Base-by-base conservation (phyloP, 495 filamentous ascomycete species). In the Aspergillus wentii region DNA sequence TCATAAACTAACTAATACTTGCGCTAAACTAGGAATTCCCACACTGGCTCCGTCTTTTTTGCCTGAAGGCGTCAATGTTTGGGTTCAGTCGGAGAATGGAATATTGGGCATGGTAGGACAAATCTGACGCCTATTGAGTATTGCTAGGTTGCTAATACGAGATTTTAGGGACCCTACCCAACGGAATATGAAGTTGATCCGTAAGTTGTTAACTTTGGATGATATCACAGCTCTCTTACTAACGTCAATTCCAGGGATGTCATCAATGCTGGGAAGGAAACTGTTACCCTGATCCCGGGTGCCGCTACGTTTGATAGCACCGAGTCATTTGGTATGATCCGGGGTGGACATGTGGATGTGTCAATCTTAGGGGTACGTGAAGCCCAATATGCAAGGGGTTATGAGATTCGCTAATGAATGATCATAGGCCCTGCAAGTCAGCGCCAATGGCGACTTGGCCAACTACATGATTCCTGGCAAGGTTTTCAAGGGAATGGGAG, bases 241-340 rank as follows among this genome's bases (percentile, higher is more conserved):
- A 44, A 43, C 30, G 21, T 23, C 22, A 8, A 13, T 7, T 27
- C 0, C 33, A 69, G 66, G 1, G 89, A 95, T 57, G 78, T 95
- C 28, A 90, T 95, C 69, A 95, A 95, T 44, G 89, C 89, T 15
- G 89, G 89, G 11, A 95, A 95, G 58, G 88, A 95, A 57, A 95
- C 88, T 1, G 88, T 95, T 1, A 95, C 89, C 0, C 69, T 95
- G 4, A 71, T 83, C 14, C 78, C 82, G 0, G 89, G 89, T 11
- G 88, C 88, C 0, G 67, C 84, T 3, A 83, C 83, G 4, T 95
- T 95, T 40, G 87, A 88, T 38, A 83, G 76, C 48, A 82, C 88
- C 41, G 89, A 95, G 68, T 86, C 80, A 43, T 95, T 95, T 49
- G 88, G 87, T 41, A 95, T 95, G 89, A 94, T 95, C 46, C 74